Conservation (phyloP, 2,329 filamentous ascomycete genomes). For the Talaromyces marneffei region DNA sequence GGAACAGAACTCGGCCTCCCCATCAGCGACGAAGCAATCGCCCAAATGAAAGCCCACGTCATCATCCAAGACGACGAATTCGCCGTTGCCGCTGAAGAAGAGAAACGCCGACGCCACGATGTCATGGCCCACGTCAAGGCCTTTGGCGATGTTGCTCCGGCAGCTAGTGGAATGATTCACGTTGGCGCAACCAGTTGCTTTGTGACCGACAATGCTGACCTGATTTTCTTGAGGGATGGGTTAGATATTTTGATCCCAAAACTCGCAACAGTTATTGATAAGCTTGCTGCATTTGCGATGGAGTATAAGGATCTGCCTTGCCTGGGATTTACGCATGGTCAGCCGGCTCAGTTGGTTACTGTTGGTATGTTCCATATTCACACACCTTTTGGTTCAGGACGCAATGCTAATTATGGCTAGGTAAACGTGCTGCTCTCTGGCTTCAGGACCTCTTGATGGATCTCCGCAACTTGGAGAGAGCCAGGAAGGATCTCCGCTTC, state of each 20-base stretch:
- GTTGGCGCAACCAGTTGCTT: slow-evolving; percentile 43
- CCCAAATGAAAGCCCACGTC: slow-evolving; percentile 68
- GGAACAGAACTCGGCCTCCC: not conserved
- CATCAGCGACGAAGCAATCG: slow-evolving; percentile 68
- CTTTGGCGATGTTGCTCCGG: slow-evolving; percentile 46
- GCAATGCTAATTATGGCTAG: too few species aligned
- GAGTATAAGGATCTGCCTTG: slow-evolving; percentile 59
- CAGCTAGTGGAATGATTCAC: slow-evolving; percentile 78
- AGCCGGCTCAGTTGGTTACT: slow-evolving; percentile 54
- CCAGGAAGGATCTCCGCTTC: slow-evolving; percentile 64
- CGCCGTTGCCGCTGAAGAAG: slow-evolving; percentile 66
- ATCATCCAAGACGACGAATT: slow-evolving; percentile 75
- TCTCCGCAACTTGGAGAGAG: slow-evolving; percentile 65
- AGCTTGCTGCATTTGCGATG: slow-evolving; percentile 65
- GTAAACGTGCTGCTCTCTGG: slow-evolving; percentile 62
- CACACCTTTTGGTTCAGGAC: too few species aligned
- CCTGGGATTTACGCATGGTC: slow-evolving; percentile 16
- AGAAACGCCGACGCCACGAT: slow-evolving; percentile 53
- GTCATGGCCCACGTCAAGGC: slow-evolving; percentile 61
- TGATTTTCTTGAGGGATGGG: slow-evolving; percentile 70
- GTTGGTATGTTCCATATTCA: slow-evolving; percentile 43
- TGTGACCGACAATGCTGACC: slow-evolving; percentile 67
- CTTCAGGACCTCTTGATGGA: slow-evolving; percentile 71
- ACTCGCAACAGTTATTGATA: slow-evolving; percentile 70
- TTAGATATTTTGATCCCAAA: slow-evolving; percentile 72